A percentile compares a stretch with the other conserved stretches of the same genome.
phyloP scores from a whole-genome alignment of 257 asterid species.

The Hygrophila difformis region DNA sequence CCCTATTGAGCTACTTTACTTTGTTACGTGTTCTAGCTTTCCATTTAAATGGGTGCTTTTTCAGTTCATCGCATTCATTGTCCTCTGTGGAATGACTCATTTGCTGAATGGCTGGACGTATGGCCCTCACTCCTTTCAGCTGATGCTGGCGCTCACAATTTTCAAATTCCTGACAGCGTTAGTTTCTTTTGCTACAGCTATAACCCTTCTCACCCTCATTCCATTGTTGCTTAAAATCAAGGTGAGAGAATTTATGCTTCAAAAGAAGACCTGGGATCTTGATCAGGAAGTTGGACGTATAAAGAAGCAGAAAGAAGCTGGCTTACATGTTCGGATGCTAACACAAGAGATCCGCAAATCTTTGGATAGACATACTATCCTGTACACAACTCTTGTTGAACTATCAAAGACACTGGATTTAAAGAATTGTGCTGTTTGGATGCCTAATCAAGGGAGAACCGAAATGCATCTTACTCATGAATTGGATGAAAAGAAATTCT shows the following conservation, averaged over 20 bases:
- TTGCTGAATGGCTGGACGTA: slow-evolving; percentile 85
- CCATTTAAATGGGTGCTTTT: slow-evolving; percentile 94
- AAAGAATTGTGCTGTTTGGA: slow-evolving; percentile 88
- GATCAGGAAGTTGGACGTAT: slow-evolving; percentile 72
- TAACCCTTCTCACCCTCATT: slow-evolving; percentile 62
- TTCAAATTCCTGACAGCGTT: slow-evolving; percentile 81
- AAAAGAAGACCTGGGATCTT: slow-evolving; percentile 79
- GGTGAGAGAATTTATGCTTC: slow-evolving; percentile 73
- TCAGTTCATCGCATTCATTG: slow-evolving; percentile 76
- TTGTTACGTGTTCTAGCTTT: slow-evolving; percentile 64
- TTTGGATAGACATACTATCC: slow-evolving; percentile 79
- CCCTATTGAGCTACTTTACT: slow-evolving; percentile 89
- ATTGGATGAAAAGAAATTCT: slow-evolving; percentile 32
- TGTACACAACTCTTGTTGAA: slow-evolving; percentile 80
- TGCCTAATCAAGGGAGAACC: slow-evolving; percentile 62
- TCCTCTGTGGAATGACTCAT: slow-evolving; percentile 96
- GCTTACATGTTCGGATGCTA: slow-evolving; percentile 83
- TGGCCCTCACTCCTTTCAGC: slow-evolving; percentile 75
- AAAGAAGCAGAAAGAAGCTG: slow-evolving; percentile 66
- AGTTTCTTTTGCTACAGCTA: slow-evolving; percentile 81
- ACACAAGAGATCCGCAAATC: slow-evolving; percentile 90
- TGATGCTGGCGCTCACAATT: slow-evolving; percentile 72
- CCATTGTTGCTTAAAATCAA: slow-evolving; percentile 77
- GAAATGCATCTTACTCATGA: slow-evolving; percentile 76
- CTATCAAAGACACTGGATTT: slow-evolving; percentile 67